Percentiles rank a stretch among this genome's conserved stretches.
These are phyloP conservation scores for carrot (Daucus carota) DNA, from an alignment of 129 eudicot species.

Conservation along the genomic window DNA sequence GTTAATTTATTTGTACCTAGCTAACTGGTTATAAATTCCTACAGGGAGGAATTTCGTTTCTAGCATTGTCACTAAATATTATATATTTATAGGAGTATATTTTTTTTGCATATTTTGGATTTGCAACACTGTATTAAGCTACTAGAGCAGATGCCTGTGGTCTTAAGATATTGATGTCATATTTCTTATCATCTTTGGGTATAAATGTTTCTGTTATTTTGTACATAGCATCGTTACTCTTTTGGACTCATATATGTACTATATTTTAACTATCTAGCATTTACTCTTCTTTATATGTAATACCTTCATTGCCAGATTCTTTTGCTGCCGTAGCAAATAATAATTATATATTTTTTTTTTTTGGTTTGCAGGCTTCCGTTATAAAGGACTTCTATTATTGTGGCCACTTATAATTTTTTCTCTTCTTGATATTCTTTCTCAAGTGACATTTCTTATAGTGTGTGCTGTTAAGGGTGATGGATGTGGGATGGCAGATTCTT, in stretches of 20 bases:
- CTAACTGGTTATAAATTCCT: not conserved
- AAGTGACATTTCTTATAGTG: constrained; percentile 51
- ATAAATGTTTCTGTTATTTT: not conserved
- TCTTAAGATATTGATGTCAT: not conserved
- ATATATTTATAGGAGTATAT: too few species aligned
- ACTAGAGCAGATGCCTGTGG: not conserved
- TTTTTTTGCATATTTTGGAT: not conserved
- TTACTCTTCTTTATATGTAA: not conserved
- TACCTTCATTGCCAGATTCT: not conserved
- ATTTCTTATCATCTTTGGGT: not conserved
- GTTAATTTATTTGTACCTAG: not conserved
- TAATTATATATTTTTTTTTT: not conserved
- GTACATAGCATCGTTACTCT: not conserved
- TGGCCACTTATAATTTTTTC: constrained; percentile 65
- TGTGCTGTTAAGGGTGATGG: constrained; percentile 45
- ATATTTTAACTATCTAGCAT: not conserved
- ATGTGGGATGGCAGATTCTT: constrained; percentile 45
- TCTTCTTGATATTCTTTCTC: constrained; percentile 37
- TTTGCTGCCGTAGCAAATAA: not conserved
- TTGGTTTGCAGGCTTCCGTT: constrained; percentile 50
- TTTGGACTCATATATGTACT: not conserved
- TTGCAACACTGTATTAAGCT: not conserved
- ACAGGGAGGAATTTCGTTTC: not conserved
- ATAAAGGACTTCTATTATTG: constrained; percentile 34
- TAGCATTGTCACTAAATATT: not conserved